Evolutionary conservation across 1,139 yeast species (phyloP).

Genomic region (Nakaseomyces delphensis): DNA sequence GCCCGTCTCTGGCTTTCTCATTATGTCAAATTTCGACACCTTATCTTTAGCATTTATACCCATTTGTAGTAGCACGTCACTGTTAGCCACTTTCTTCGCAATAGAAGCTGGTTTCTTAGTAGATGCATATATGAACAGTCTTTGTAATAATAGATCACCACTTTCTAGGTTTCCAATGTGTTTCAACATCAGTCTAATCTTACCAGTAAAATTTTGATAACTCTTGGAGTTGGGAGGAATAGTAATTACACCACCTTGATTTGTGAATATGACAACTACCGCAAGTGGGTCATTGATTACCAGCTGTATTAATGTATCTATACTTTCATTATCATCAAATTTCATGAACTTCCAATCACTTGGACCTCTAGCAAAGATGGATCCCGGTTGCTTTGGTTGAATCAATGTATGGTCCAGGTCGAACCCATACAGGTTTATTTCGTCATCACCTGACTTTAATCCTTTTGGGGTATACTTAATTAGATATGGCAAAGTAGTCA

Average conservation of each 20-base stretch:
- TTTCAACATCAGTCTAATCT: slow-evolving; percentile 37
- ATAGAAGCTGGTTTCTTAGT: slow-evolving; percentile 41
- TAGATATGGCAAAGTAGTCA: slow-evolving; percentile 26
- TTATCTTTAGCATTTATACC: slow-evolving; percentile 1
- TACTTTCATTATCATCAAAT: slow-evolving; percentile 13
- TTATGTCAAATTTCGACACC: slow-evolving; percentile 32
- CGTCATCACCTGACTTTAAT: neutral
- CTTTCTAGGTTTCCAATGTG: slow-evolving; percentile 15
- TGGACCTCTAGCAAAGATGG: slow-evolving; percentile 21
- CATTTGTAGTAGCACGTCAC: slow-evolving; percentile 8
- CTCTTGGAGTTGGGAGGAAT: slow-evolving; percentile 43
- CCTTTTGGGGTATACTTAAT: slow-evolving; percentile 24
- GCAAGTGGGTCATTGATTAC: slow-evolving; percentile 18
- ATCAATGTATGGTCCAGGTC: slow-evolving; percentile 31
- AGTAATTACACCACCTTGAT: slow-evolving; percentile 56
- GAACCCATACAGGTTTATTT: slow-evolving; percentile 22
- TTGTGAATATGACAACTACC: slow-evolving; percentile 64
- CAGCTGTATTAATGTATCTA: slow-evolving; percentile 27
- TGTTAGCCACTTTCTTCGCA: slow-evolving; percentile 16
- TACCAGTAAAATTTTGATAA: slow-evolving; percentile 39
- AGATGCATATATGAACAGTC: slow-evolving; percentile 55
- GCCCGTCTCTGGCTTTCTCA: slow-evolving; percentile 70
- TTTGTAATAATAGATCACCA: slow-evolving; percentile 19
- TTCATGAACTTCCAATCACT: slow-evolving; percentile 29
- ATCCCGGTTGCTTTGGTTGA: slow-evolving; percentile 21